Conservation (phyloP, 1,284 basidiomycete genomes). For the Fomitopsis pinicola region DNA sequence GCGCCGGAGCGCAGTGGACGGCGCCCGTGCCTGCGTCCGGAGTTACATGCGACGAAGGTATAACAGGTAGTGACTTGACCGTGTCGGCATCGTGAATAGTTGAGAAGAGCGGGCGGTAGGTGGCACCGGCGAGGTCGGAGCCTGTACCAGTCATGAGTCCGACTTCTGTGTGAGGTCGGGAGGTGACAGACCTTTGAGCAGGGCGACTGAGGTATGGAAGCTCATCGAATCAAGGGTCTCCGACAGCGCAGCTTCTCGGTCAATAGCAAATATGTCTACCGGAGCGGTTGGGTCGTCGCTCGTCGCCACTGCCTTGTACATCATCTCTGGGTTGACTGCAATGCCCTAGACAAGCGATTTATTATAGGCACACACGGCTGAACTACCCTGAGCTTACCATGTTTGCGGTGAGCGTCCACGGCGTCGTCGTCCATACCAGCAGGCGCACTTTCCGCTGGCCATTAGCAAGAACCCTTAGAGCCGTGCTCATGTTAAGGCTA, state of each 20-base stretch:
- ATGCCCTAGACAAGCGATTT: conserved; percentile 59
- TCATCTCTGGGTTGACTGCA: conserved; percentile 72
- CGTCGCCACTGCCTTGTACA: conserved; percentile 61
- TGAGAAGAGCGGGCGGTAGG: conserved; percentile 70
- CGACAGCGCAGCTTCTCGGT: conserved; percentile 36
- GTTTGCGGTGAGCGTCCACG: conserved; percentile 96
- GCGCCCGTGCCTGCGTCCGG: conserved; percentile 91
- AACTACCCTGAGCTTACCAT: conserved; percentile 57
- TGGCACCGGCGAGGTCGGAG: conserved; percentile 56
- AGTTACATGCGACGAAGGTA: conserved; percentile 74
- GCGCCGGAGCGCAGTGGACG: conserved; percentile 94
- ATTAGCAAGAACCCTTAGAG: conserved; percentile 19
- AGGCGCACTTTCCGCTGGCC: conserved; percentile 40
- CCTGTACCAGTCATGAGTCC: conserved; percentile 35
- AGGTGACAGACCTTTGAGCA: conserved; percentile 1
- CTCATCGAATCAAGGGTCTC: conserved; percentile 9
- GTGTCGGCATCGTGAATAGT: conserved; percentile 14
- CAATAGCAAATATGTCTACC: conserved; percentile 65
- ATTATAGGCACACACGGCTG: conserved; percentile 2
- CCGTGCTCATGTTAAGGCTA: conserved; percentile 17
- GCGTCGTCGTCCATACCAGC: conserved; percentile 98
- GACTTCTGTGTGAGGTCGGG: neutral
- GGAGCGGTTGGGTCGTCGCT: conserved; percentile 23
- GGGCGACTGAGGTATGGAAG: neutral
- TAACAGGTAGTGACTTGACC: conserved; percentile 34